Evolutionary conservation across 2,329 filamentous ascomycete genomes (phyloP), one percentile per base, ranked within the genome.

Genomic region (Fusarium denticulatum): DNA sequence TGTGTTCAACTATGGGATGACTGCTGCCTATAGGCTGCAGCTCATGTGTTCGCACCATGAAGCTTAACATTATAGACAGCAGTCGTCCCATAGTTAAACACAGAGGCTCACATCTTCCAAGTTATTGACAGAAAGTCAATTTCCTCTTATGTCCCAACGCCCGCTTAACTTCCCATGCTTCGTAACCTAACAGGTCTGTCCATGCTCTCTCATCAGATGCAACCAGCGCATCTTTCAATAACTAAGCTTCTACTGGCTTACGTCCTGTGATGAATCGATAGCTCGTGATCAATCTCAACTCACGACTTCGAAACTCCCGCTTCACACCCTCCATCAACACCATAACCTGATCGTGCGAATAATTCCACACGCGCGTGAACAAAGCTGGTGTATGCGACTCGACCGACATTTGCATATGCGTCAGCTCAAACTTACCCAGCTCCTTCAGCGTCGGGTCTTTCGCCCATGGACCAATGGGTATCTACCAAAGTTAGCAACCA

Each of bases 301-400:
- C 63, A 28, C 67, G 65, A 34, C 68, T 68, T 13, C 74, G 60
- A n/a, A 76, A 88, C 72, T 87, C 85, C 60, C 83, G 84, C 69
- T 88, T 87, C 16, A 85, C 83, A 16, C 88, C 86, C 50, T 86
- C 81, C 69, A 86, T 84, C 50, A 88, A 73, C 4, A 82, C 76
- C 65, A 81, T 75, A 1, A 83, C 83, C 28, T 84, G 82, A 45
- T 86, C 84, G 15, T 84, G 77, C 2, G 82, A 76, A 61, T 81
- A 84, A 50, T 80, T 79, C 68, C 78, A 79, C 1, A 83, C 82
- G 3, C 83, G 78, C 0, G 82, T 82, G 66, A 84, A 83, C 15
- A 85, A 75, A 0, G 83, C 83, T 1, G 81, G 82, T 3, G 82
- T 83, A 59, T 85, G 82, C 16, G 83, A 84, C 50, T 82, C 83